Conservation (phyloP, 176 grass and related monocot species). For the Eleusine coracana region DNA sequence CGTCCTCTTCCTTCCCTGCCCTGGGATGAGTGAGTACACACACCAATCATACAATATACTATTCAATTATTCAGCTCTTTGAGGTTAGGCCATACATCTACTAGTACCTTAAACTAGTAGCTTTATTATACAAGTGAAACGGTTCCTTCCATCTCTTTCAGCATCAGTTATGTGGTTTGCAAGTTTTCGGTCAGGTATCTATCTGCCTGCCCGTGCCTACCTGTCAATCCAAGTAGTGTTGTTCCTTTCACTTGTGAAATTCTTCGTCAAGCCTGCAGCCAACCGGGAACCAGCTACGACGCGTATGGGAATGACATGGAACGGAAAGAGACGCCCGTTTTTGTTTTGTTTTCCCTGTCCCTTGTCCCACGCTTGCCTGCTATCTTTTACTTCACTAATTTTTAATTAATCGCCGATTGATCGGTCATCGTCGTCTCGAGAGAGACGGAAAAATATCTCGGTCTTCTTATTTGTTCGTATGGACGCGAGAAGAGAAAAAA, state of each 20-base stretch:
- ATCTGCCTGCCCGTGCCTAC: constrained; percentile 15
- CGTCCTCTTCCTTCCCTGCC: neutral
- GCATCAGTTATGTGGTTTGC: constrained; percentile 23
- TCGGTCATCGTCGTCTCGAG: neutral
- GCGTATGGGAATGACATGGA: constrained; percentile 32
- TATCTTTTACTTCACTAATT: too few relatives aligned
- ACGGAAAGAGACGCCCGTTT: constrained; percentile 23
- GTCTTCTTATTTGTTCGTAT: neutral
- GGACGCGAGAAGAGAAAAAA: neutral
- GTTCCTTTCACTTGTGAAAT: constrained; percentile 3
- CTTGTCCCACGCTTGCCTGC: neutral
- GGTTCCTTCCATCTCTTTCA: neutral
- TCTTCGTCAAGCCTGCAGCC: constrained; percentile 3
- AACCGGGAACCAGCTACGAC: constrained; percentile 37
- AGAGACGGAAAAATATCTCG: constrained; percentile 15
- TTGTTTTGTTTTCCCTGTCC: constrained; percentile 18
- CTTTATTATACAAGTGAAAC: too few relatives aligned
- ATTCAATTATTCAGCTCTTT: constrained; percentile 36
- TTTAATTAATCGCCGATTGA: neutral
- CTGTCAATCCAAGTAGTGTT: neutral
- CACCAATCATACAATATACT: constrained; percentile 39
- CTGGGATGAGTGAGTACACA: constrained; percentile 29
- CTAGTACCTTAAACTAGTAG: too few relatives aligned
- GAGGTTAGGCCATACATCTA: constrained; percentile 2
- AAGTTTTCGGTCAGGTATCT: constrained; percentile 35